A percentile compares a stretch with the other conserved stretches of the same genome.
Conservation (phyloP, 768 basidiomycete genomes). For the Galerina sulciceps region DNA sequence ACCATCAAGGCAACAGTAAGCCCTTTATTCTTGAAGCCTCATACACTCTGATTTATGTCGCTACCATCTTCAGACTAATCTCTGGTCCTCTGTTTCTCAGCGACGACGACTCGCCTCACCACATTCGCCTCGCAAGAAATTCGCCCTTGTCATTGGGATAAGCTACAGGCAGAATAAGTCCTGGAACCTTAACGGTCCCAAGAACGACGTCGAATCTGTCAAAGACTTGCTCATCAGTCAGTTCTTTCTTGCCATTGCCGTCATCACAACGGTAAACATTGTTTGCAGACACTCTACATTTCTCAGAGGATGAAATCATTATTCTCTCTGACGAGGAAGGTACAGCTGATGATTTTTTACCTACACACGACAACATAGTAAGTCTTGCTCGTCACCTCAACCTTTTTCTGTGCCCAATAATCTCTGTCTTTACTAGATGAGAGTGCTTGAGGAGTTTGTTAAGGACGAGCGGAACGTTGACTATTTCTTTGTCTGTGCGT, state of each 20-base stretch:
- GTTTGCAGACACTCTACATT: neutral
- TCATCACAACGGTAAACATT: neutral
- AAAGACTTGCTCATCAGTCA: conserved; percentile 11
- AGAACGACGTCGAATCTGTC: conserved; percentile 5
- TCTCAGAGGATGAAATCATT: neutral
- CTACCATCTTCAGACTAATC: neutral
- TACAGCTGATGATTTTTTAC: neutral
- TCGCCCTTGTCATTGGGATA: conserved; percentile 18
- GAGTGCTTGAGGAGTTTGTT: neutral
- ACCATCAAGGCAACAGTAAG: neutral
- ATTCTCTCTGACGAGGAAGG: neutral
- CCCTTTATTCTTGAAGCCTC: too few relatives aligned
- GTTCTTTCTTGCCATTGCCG: neutral
- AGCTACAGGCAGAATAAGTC: neutral
- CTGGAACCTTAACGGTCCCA: neutral
- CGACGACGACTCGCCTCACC: neutral
- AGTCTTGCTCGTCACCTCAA: neutral
- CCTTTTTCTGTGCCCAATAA: neutral
- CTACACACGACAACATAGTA: conserved; percentile 10
- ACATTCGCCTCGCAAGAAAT: conserved; percentile 10
- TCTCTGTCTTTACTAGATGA: neutral
- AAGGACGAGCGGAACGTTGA: neutral
- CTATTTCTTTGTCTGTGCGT: conserved; percentile 13
- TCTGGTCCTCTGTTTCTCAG: neutral
- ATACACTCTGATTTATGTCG: too few relatives aligned